Evolutionary conservation across 2,329 filamentous ascomycete genomes (phyloP).

Genomic region (Fulvia fulva): DNA sequence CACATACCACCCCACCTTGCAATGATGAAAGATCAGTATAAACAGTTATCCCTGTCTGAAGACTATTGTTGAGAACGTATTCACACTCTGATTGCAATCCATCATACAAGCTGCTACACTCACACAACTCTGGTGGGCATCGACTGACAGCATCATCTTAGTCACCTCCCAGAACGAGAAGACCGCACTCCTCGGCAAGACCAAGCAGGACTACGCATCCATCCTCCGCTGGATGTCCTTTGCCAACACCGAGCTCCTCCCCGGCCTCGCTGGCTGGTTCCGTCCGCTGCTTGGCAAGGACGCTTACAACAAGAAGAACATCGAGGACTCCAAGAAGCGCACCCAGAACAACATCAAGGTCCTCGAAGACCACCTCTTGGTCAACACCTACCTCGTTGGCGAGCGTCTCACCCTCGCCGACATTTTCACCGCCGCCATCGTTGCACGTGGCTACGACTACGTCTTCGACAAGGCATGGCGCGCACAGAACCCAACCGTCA

Average conservation of each 20-base stretch:
- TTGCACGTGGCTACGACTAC: conserved; percentile 85
- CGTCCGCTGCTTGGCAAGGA: conserved; percentile 75
- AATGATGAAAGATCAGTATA: conserved; percentile 72
- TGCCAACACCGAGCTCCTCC: conserved; percentile 83
- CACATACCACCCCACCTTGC: conserved; percentile 20
- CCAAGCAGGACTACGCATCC: conserved; percentile 99
- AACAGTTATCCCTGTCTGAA: conserved; percentile 99
- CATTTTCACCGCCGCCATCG: conserved; percentile 74
- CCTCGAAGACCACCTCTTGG: conserved; percentile 80
- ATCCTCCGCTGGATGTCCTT: conserved; percentile 99
- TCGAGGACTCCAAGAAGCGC: conserved; percentile 72
- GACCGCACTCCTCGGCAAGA: conserved; percentile 98
- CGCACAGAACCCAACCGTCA: conserved; percentile 73
- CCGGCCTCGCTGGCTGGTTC: conserved; percentile 74
- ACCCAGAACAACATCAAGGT: conserved; percentile 65
- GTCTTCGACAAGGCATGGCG: conserved; percentile 93
- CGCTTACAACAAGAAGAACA: conserved; percentile 96
- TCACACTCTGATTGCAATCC: conserved; percentile 69
- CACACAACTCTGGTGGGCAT: not conserved
- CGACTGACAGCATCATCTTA: conserved; percentile 39
- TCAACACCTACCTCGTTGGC: conserved; percentile 95
- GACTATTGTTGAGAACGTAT: conserved; percentile 75
- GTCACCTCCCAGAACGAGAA: conserved; percentile 99
- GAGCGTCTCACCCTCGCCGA: conserved; percentile 97
- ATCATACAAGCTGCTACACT: conserved; percentile 12